These are phyloP conservation scores for Trichophyton rubrum DNA, from an alignment of 2,329 filamentous ascomycete species.

Conservation along the genomic window DNA sequence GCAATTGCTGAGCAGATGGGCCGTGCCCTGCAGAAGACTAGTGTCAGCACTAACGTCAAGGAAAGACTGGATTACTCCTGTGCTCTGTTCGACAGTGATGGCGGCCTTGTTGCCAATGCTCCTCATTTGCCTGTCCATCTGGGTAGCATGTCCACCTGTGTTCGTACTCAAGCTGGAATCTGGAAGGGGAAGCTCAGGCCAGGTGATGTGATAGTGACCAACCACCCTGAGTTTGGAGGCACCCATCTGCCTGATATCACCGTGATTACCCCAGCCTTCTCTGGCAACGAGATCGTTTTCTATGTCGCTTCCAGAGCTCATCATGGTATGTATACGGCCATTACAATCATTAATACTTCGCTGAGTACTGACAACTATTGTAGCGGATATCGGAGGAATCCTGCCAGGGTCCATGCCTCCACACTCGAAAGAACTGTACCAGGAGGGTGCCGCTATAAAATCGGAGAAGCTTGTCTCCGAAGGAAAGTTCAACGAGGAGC, in stretches of 20 bases:
- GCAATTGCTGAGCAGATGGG: slow-evolving; percentile 79
- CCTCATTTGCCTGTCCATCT: slow-evolving; percentile 68
- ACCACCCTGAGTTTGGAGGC: slow-evolving; percentile 72
- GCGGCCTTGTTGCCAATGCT: slow-evolving; percentile 62
- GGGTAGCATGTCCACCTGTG: slow-evolving; percentile 68
- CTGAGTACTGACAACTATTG: slow-evolving; percentile 9
- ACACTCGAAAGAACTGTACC: slow-evolving; percentile 51
- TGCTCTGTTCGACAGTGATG: slow-evolving; percentile 58
- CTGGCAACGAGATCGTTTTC: slow-evolving; percentile 57
- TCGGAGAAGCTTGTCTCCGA: slow-evolving; percentile 54
- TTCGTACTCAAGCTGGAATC: slow-evolving; percentile 61
- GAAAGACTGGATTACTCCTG: slow-evolving; percentile 67
- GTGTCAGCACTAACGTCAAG: slow-evolving; percentile 67
- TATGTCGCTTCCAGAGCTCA: slow-evolving; percentile 64
- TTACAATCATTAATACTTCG: background rate
- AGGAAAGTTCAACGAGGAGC: slow-evolving; percentile 60
- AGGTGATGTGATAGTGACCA: slow-evolving; percentile 71
- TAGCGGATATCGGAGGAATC: slow-evolving; percentile 65
- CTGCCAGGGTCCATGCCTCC: slow-evolving; percentile 68
- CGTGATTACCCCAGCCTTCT: slow-evolving; percentile 60
- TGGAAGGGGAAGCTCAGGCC: slow-evolving; percentile 67
- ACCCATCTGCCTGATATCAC: slow-evolving; percentile 78
- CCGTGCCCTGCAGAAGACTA: slow-evolving; percentile 63
- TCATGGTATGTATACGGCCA: slow-evolving; percentile 48
- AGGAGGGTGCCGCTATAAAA: slow-evolving; percentile 54